Base-by-base conservation (phyloP, 768 basidiomycete genomes). In the Trametes coccinea region DNA sequence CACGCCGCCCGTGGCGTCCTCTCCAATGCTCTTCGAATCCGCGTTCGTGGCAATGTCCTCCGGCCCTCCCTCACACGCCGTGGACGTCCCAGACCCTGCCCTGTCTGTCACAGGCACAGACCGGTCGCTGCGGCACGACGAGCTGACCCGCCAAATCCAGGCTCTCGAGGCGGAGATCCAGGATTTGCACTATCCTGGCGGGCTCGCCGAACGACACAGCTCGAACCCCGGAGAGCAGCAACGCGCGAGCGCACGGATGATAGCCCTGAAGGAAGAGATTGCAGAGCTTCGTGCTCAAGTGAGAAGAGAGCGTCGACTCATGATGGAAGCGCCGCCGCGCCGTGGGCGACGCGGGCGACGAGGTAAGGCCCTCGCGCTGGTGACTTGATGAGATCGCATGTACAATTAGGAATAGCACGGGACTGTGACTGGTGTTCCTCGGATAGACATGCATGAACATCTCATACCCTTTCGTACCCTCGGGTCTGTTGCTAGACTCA, bases 21-120 rank as follows among this genome's bases (percentile, higher is more conserved):
- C 47, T 27, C 14, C 22, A 29, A 33, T 31, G 11, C 29, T 30
- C n/a, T 33, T 22, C 9, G 48, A 52, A 10, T 27, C 37, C 49
- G 29, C n/a, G n/a, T 52, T 59, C 43, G 41, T 31, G 3, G 41
- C 29, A 29, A 31, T 47, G n/a, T 16, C 57, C 17, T 39, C 41
- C 8, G 7, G 30, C 2, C 56, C 56, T 16, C 62, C 62, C 14
- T 13, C 52, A 7, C 62, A 63, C 41, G 31, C 52, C 17, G 53
- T 54, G 3, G 62, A 63, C 47, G 62, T 63, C 6, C 62, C 62
- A 8, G 45, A 40, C 5, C 53, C 62, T 11, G 56, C 62, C 17
- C 29, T 63, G 27, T 59, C 62, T 14, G 56, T 47, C 22, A 58
- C 61, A 5, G 48, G 56, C 40, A 63, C 62, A 7, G 62, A 59